A percentile compares a stretch with the other conserved stretches of the same genome.
Conservation (phyloP, 164 flowering plant species). For the Cinnamomum micranthum region DNA sequence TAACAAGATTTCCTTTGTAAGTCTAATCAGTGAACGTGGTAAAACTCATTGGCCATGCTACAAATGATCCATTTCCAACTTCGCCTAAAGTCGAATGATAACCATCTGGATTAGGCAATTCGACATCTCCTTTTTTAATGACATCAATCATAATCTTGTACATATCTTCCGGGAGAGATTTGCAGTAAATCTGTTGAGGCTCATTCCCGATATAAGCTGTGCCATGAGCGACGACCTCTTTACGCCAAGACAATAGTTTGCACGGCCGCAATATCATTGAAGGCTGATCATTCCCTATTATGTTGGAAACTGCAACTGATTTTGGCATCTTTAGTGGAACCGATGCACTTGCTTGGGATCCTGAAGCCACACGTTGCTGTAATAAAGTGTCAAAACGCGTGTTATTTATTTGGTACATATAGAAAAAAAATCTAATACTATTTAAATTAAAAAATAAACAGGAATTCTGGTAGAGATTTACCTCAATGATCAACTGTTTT, state of each 20-base stretch:
- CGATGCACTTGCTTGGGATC: conserved; percentile 1
- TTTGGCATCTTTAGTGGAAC: background rate
- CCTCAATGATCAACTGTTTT: background rate
- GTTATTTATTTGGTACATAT: background rate
- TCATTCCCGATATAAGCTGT: background rate
- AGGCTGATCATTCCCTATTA: background rate
- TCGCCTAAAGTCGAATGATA: conserved; percentile 2
- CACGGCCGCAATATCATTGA: background rate
- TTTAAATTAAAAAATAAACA: conserved; percentile 10
- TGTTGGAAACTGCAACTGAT: background rate
- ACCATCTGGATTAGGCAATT: background rate
- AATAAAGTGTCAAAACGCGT: background rate
- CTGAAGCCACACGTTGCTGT: background rate
- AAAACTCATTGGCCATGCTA: background rate
- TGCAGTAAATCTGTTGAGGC: background rate
- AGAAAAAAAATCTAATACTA: background rate
- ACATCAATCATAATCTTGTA: background rate
- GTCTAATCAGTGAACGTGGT: background rate
- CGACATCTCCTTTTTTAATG: conserved; percentile 1
- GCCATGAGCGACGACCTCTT: background rate
- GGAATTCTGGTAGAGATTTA: background rate
- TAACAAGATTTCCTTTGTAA: too few relatives aligned
- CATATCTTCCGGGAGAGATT: background rate
- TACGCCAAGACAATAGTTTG: background rate
- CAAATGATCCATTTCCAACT: conserved; percentile 4